Percentiles rank a stretch among this genome's conserved stretches.
phyloP scores from a whole-genome alignment of 2,329 filamentous ascomycete genomes.

The Tetracladium maxilliforme region DNA sequence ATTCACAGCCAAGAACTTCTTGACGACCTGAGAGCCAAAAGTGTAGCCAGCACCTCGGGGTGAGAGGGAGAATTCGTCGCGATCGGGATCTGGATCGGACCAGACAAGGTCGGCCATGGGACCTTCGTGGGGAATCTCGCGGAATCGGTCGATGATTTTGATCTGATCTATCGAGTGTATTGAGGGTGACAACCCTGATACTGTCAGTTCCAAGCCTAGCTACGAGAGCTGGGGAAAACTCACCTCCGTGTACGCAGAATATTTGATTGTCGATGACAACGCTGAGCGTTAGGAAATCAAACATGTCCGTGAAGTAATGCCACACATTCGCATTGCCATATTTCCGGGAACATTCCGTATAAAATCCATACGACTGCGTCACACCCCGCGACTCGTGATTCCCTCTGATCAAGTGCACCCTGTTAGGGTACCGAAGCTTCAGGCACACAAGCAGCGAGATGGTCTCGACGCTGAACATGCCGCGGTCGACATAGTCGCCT shows the following conservation, averaged over 20 bases:
- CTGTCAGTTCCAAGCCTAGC: conserved; percentile 1
- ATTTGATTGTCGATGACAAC: conserved; percentile 99
- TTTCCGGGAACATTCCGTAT: conserved; percentile 94
- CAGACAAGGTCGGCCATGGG: conserved; percentile 99
- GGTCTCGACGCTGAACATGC: conserved; percentile 96
- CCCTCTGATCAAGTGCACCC: conserved; percentile 89
- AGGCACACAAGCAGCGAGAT: conserved; percentile 95
- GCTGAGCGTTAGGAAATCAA: conserved; percentile 91
- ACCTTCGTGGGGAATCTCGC: conserved; percentile 95
- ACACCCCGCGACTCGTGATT: conserved; percentile 97
- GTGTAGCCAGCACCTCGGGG: conserved; percentile 93
- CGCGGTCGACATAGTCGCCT: conserved; percentile 97
- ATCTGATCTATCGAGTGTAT: conserved; percentile 99
- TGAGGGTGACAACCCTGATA: conserved; percentile 59
- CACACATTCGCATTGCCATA: conserved; percentile 98
- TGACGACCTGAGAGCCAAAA: conserved; percentile 93
- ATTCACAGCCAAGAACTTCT: conserved; percentile 96
- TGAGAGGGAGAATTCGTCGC: conserved; percentile 90
- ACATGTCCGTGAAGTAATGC: conserved; percentile 99
- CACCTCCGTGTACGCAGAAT: conserved; percentile 91
- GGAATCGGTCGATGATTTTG: conserved; percentile 97
- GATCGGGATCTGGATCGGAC: conserved; percentile 95
- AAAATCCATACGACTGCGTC: conserved; percentile 97
- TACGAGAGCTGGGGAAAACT: conserved; percentile 10
- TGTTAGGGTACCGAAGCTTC: conserved; percentile 89